A percentile compares a stretch with the other conserved stretches of the same genome.
phyloP scores from a whole-genome alignment of 2,329 filamentous ascomycete species.

The Ceratocystis colombiana region DNA sequence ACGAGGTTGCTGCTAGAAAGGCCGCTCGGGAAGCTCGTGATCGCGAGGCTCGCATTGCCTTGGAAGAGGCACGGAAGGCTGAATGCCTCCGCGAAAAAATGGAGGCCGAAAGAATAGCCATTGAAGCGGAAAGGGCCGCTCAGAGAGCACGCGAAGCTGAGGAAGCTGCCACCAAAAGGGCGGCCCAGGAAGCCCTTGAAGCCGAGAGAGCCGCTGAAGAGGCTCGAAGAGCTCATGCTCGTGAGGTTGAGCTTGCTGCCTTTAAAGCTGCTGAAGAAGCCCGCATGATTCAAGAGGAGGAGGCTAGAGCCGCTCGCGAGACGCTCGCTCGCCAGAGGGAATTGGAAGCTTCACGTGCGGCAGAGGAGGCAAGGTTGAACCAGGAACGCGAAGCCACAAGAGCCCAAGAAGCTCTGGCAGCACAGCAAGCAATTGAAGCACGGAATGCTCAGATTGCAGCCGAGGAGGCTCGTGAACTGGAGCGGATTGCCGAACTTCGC shows the following conservation, averaged over 20 bases:
- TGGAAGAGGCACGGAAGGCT: constrained; percentile 27
- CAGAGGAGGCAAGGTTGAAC: not conserved
- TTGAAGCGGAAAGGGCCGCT: not conserved
- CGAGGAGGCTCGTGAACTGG: constrained; percentile 7
- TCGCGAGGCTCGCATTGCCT: constrained; percentile 31
- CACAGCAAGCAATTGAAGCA: constrained; percentile 5
- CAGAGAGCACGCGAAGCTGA: constrained; percentile 30
- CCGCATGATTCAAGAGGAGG: constrained; percentile 35
- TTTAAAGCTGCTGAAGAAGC: constrained; percentile 32
- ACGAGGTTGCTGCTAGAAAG: not conserved
- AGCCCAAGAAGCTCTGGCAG: constrained; percentile 13
- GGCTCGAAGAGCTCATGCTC: not conserved
- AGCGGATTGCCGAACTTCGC: not conserved
- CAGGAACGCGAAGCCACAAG: not conserved
- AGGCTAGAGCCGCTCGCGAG: constrained; percentile 31
- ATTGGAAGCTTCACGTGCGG: not conserved
- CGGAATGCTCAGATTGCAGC: constrained; percentile 1
- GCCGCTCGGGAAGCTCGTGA: constrained; percentile 34
- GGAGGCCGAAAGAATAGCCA: constrained; percentile 34
- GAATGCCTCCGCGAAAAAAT: constrained; percentile 35
- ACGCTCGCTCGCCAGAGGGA: not conserved
- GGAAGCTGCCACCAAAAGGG: constrained; percentile 34
- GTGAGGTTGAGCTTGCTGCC: too few relatives aligned
- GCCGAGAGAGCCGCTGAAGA: constrained; percentile 33
- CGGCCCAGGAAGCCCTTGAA: not conserved